Evolutionary conservation across 306 rosid species (phyloP), one percentile per base, ranked within the genome.

Genomic region (Acacia confusa): DNA sequence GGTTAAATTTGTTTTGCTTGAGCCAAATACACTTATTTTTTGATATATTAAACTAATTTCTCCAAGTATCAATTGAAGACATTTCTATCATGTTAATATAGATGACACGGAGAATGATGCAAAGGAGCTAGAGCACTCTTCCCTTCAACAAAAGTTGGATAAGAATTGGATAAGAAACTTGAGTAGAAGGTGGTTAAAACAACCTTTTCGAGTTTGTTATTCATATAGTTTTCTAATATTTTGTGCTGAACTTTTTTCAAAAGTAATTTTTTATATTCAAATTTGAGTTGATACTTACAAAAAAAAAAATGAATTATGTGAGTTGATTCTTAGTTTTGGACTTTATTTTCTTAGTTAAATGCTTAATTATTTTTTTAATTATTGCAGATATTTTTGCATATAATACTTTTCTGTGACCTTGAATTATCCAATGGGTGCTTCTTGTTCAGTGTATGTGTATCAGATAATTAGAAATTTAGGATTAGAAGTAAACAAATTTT

Each of bases 71-170:
- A 32, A 75, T 66, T 45, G 1, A 4, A 63, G 73, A 74, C 45
- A 20, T 72, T 60, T 76, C 9, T 70, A 50, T 70, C 17, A 66
- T 67, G 45, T 44, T 67, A 72, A 47, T 83, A 89, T 79, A 93
- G 98, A 89, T 78, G 96, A 82, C 52, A 68, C 83, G 72, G 96
- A 82, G 80, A 92, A 86, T 83, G 88, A 84, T 9, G 97, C 90
- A 78, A 95, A 95, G 90, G 99, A 93, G 84, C 85, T 85, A 83
- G 98, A 95, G 57, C 96, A 93, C 85, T 95, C 94, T 81, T 89
- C 98, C 85, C 86, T 92, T 79, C 99, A 95, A 86, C 94, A 95
- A 83, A 88, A 91, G 85, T 80, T 92, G 68, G 99, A 92, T 41
- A 91, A 82, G 99, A 93, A 82, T 86, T 95, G 86, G 99, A 95